Evolutionary conservation across 495 filamentous ascomycete genomes (phyloP).

Genomic region (Stereocaulon alpinum): DNA sequence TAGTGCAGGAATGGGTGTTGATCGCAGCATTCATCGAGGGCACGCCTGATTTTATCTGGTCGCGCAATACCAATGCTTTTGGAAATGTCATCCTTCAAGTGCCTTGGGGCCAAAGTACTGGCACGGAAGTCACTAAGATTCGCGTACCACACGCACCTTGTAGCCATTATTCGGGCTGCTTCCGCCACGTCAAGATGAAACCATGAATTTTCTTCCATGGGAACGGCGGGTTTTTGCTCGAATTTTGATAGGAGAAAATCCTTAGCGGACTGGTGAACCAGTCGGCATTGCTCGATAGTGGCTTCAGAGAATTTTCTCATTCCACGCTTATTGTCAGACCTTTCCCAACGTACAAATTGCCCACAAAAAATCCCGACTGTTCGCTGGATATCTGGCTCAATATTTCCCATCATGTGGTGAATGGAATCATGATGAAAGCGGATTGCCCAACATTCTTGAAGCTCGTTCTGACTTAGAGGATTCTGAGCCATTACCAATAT

Average conservation of each 20-base stretch:
- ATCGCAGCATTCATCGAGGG: not conserved
- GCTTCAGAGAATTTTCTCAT: not conserved
- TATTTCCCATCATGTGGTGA: too few species aligned
- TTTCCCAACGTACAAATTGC: not conserved
- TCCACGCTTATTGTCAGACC: not conserved
- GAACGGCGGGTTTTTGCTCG: not conserved
- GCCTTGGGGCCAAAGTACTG: not conserved
- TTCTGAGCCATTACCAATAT: not conserved
- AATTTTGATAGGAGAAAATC: not conserved
- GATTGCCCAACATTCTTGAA: not conserved
- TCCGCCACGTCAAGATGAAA: not conserved
- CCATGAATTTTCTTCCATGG: not conserved
- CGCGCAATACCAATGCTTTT: not conserved
- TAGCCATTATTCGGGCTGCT: not conserved
- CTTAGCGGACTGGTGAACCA: not conserved
- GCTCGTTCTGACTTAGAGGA: not conserved
- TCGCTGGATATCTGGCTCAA: too few species aligned
- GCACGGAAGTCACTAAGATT: not conserved
- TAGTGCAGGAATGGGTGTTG: not conserved
- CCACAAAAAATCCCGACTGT: too few species aligned
- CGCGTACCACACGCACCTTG: not conserved
- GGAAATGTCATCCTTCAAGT: not conserved
- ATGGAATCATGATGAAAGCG: too few species aligned
- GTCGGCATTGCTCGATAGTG: not conserved
- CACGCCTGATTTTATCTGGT: not conserved